Evolutionary conservation across 495 filamentous ascomycete genomes (phyloP), one percentile per base, ranked within the genome.

Genomic region (Glarea lozoyensis): DNA sequence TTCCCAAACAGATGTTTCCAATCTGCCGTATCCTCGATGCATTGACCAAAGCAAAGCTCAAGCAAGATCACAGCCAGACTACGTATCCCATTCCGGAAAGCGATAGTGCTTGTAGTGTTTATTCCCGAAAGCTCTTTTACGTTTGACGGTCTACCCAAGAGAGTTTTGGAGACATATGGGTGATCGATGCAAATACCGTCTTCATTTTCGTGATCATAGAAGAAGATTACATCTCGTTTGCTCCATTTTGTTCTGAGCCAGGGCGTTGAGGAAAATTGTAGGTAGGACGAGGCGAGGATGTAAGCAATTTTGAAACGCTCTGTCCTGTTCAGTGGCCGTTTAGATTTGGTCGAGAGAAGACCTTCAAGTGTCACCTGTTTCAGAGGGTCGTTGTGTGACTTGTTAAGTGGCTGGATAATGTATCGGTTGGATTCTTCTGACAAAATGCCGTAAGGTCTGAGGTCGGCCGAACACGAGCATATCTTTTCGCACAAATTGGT

Each of bases 141-240:
- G n/a, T n/a, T n/a, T n/a, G n/a, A n/a, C n/a, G n/a, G n/a, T n/a
- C n/a, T n/a, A n/a, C n/a, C n/a, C n/a, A n/a, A n/a, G n/a, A n/a
- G n/a, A n/a, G n/a, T n/a, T n/a, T n/a, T n/a, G n/a, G 49, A 48
- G 12, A 62, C 53, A 45, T 56, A 62, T 0, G 57, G 55, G 27
- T 53, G 40, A 11, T 60, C 57, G 13, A 43, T 17, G 34, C 39
- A 16, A 5, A 55, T 23, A 22, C 22, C 16, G 21, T 40, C 22
- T 2, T 13, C 20, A 21, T 48, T 27, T 18, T 50, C 10, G 11
- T n/a, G 13, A 24, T 53, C 42, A 7, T 42, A 30, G 11, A 40
- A 24, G 37, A 55, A 57, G 34, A 53, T 40, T 22, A 59, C 42
- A 27, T 57, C 45, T 18, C 21, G 22, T 30, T 55, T 61, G 20